Evolutionary conservation across 2,329 filamentous ascomycete genomes (phyloP).

Genomic region (Xylaria sp.): DNA sequence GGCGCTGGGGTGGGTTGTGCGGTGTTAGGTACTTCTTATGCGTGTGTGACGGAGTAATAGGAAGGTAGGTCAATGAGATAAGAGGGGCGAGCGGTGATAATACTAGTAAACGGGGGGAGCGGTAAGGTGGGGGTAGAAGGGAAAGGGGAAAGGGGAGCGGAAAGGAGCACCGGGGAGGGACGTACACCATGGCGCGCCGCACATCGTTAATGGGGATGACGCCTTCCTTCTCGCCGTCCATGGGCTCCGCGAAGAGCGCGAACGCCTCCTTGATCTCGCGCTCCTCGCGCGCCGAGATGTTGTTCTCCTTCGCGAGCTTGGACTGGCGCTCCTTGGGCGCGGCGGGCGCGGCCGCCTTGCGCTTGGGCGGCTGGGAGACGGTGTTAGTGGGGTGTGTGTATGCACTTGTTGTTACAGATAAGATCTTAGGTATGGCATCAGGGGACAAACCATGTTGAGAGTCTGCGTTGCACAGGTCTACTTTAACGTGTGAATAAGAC

Average conservation of each 20-base stretch:
- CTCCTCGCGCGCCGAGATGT: conserved; percentile 82
- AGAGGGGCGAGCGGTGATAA: no score
- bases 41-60: not conserved
- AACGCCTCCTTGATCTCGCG: conserved; percentile 91
- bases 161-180: conserved; percentile 18
- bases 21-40: not conserved
- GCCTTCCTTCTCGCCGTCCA: conserved; percentile 72
- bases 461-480: conserved; percentile 46
- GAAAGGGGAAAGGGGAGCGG: conserved; percentile 2
- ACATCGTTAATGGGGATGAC: conserved; percentile 70
- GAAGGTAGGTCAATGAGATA: not conserved
- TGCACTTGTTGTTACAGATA: conserved; percentile 15
- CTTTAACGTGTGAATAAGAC: not conserved
- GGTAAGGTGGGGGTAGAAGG: conserved; percentile 1
- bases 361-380: conserved; percentile 54
- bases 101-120: no score
- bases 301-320: conserved; percentile 90
- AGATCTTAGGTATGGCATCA: conserved; percentile 73
- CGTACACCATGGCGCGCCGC: conserved; percentile 72
- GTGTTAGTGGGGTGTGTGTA: no score
- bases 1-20: conserved; percentile 59
- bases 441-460: conserved; percentile 31
- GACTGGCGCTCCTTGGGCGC: conserved; percentile 64
- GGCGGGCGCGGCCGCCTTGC: conserved; percentile 44
- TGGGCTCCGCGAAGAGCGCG: conserved; percentile 74